Percentiles rank a stretch among this genome's conserved stretches.
Evolutionary conservation across 139 green algal genomes (phyloP).

Genomic region (Coelastrella sp.): DNA sequence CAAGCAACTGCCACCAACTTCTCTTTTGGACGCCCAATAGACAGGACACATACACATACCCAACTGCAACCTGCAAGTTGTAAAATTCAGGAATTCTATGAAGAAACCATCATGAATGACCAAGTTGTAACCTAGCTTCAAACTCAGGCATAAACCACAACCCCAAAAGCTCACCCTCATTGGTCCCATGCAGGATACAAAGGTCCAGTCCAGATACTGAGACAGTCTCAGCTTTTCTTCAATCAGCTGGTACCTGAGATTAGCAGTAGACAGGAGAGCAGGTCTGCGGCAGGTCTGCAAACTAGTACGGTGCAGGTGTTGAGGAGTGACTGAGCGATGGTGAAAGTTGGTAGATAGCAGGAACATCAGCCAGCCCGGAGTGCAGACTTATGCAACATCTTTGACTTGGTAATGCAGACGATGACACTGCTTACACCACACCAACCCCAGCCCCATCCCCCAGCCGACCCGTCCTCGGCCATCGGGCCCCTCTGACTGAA

Average conservation of each 20-base stretch:
- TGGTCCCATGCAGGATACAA: slow-evolving; percentile 83
- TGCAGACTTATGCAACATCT: too few species aligned
- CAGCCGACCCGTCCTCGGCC: too few species aligned
- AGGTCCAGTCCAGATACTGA: slow-evolving; percentile 87
- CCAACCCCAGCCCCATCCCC: too few species aligned
- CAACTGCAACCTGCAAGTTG: not conserved
- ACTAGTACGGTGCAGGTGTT: too few species aligned
- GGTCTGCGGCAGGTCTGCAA: too few species aligned
- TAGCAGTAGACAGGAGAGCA: not conserved
- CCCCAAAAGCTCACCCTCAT: slow-evolving; percentile 68
- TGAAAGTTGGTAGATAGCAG: too few species aligned
- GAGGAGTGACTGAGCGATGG: too few species aligned
- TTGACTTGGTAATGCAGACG: too few species aligned
- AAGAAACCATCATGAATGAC: not conserved
- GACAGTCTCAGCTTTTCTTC: slow-evolving; percentile 85
- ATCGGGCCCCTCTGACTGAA: too few species aligned
- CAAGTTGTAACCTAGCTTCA: not conserved
- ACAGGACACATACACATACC: not conserved
- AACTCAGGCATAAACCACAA: not conserved
- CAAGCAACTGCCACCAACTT: not conserved
- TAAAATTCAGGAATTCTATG: not conserved
- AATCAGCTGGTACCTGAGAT: slow-evolving; percentile 63
- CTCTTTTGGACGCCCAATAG: not conserved
- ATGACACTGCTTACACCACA: too few species aligned
- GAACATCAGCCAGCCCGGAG: too few species aligned